Base-by-base conservation (phyloP, 2,329 filamentous ascomycete species). In the Talaromyces sp. region DNA sequence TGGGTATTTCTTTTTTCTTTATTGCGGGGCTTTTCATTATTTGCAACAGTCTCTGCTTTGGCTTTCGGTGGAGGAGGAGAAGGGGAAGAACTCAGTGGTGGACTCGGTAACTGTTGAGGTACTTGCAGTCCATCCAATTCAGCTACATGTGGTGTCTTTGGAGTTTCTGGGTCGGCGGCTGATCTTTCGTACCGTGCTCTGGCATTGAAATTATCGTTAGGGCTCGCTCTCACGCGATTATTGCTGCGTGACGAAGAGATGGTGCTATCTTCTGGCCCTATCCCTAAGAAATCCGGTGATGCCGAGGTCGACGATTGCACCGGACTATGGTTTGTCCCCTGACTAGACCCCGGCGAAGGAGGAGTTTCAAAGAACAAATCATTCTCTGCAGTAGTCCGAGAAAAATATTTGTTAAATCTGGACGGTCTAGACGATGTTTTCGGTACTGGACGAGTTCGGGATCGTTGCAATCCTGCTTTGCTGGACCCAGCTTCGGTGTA, bases 401-500 rank as follows among this genome's bases (percentile, higher is more conserved):
- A 36, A 31, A 28, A 37, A 22, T 45, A 37, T 13, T 17, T 45
- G 19, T 21, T 15, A 5, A 22, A 45, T 7, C 46, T 50, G 11
- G n/a, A 19, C 9, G 41, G 37, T 17, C 28, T 35, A 6, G 53
- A 37, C n/a, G 57, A 52, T 35, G 21, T 19, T 4, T 56, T 57
- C 13, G 22, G 19, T 21, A 17, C 22, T 50, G 37, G 25, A 13
- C 45, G 57, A 51, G 51, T 45, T 31, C 28, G 43, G 17, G 45
- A 41, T 33, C 36, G 39, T 37, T 48, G 39, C 8, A 52, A 35
- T 28, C 28, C 54, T 31, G 51, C 58, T 48, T 22, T 65, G 66
- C 54, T 66, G 67, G 60, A 70, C 70, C 68, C 71, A 63, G 66
- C 76, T 71, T 68, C 72, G 72, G 69, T 76, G 25, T n/a, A n/a